Evolutionary conservation across 345 rosid genomes (phyloP).

Genomic region (Populus euphratica): DNA sequence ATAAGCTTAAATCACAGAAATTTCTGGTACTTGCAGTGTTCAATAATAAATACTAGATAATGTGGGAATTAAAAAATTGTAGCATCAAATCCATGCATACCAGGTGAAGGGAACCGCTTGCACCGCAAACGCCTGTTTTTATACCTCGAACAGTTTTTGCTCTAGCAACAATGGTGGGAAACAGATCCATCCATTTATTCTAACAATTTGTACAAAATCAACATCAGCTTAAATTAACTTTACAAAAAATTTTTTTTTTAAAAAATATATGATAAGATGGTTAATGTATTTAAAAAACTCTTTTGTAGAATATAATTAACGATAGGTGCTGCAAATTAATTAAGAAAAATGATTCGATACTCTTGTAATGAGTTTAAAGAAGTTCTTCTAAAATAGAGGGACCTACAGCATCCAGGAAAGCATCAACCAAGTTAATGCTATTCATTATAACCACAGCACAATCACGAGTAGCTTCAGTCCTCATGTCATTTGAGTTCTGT

Average conservation of each 20-base stretch:
- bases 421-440: constrained; percentile 70
- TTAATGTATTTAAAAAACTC: neutral
- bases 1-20: neutral
- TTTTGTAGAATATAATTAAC: neutral
- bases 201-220: constrained; percentile 12
- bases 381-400: neutral
- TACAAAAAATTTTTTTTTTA: neutral
- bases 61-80: neutral
- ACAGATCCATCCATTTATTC: constrained; percentile 89
- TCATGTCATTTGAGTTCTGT: constrained; percentile 37
- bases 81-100: constrained; percentile 30
- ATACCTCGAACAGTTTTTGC: constrained; percentile 76
- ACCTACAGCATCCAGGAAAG: constrained; percentile 79
- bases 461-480: constrained; percentile 72
- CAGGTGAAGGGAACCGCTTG: constrained; percentile 80
- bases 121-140: constrained; percentile 54
- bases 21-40: neutral
- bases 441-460: constrained; percentile 84
- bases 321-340: neutral
- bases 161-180: constrained; percentile 83
- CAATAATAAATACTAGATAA: neutral
- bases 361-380: neutral
- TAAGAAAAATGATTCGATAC: neutral
- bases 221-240: neutral
- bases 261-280: neutral